A percentile compares a stretch with the other conserved stretches of the same genome.
Conservation (phyloP, 78 protist species). For the Dictyostelium brefeldianum region DNA sequence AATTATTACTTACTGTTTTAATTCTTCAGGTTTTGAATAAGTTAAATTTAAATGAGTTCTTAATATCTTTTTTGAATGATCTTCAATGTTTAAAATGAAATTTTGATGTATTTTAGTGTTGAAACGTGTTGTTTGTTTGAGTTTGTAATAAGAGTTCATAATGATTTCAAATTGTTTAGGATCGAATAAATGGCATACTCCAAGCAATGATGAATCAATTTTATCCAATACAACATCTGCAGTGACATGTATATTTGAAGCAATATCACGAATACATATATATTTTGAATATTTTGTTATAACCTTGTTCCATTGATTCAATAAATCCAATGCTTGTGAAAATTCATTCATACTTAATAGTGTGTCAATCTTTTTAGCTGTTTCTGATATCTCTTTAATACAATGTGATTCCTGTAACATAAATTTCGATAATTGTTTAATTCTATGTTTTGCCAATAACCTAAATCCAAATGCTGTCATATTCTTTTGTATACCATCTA, state of each 20-base stretch:
- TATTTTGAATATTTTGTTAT: slow-evolving; percentile 32
- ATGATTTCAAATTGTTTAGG: slow-evolving; percentile 37
- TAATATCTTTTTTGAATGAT: slow-evolving; percentile 51
- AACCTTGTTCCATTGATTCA: background rate
- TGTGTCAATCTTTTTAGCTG: slow-evolving; percentile 22
- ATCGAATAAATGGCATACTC: slow-evolving; percentile 38
- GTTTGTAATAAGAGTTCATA: slow-evolving; percentile 20
- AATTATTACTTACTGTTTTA: slow-evolving; percentile 1
- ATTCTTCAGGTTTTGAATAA: slow-evolving; percentile 33
- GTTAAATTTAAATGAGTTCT: slow-evolving; percentile 23
- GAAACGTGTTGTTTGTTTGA: slow-evolving; percentile 11
- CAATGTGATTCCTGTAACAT: slow-evolving; percentile 8
- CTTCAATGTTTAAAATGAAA: slow-evolving; percentile 62
- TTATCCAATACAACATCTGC: slow-evolving; percentile 22
- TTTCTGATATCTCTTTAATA: slow-evolving; percentile 37
- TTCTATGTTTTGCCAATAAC: slow-evolving; percentile 50
- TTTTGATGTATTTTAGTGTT: slow-evolving; percentile 54
- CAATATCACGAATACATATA: slow-evolving; percentile 27
- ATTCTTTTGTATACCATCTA: slow-evolving; percentile 27
- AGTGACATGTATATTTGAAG: slow-evolving; percentile 27
- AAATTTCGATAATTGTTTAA: slow-evolving; percentile 14
- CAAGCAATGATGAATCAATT: slow-evolving; percentile 57
- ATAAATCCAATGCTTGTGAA: slow-evolving; percentile 11
- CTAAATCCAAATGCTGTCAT: slow-evolving; percentile 65
- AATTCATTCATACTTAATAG: slow-evolving; percentile 31